phyloP scores from a whole-genome alignment of 1,139 yeast species.

The Kodamaea sp. region DNA sequence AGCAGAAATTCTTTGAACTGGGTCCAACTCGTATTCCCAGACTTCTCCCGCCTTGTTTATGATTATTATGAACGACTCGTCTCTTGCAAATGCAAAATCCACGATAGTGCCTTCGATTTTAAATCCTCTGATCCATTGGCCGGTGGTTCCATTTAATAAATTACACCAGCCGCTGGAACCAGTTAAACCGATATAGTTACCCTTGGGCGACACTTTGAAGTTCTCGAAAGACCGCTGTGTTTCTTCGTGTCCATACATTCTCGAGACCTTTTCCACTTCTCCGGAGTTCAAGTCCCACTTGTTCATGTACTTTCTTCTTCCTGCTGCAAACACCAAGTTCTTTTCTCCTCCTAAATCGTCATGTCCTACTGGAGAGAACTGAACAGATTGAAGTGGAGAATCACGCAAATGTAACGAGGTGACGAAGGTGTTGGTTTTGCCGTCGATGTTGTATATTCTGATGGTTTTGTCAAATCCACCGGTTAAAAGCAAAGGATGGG shows the following conservation, averaged over 20 bases:
- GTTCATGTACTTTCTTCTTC: constrained; percentile 89
- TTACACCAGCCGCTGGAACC: constrained; percentile 95
- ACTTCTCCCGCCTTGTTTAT: constrained; percentile 83
- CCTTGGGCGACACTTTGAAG: constrained; percentile 71
- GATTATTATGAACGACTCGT: constrained; percentile 58
- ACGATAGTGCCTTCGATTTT: constrained; percentile 82
- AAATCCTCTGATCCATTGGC: constrained; percentile 85
- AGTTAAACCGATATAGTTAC: constrained; percentile 69
- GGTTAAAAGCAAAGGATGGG: constrained; percentile 79
- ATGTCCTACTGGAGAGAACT: constrained; percentile 50
- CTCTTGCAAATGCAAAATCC: constrained; percentile 72
- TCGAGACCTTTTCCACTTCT: constrained; percentile 77
- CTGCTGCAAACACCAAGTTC: constrained; percentile 71
- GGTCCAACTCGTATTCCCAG: constrained; percentile 76
- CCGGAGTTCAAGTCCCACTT: constrained; percentile 84
- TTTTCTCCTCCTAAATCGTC: constrained; percentile 37
- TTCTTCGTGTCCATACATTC: constrained; percentile 89
- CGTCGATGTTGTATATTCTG: constrained; percentile 87
- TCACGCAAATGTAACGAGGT: constrained; percentile 78
- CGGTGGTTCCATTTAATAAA: constrained; percentile 69
- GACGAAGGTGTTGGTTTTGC: constrained; percentile 78
- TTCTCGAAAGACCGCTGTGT: constrained; percentile 87
- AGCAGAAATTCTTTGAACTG: constrained; percentile 10
- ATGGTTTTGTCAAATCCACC: constrained; percentile 93
- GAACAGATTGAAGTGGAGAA: constrained; percentile 78